Evolutionary conservation across 1,139 yeast genomes (phyloP), one percentile per base, ranked within the genome.

Genomic region (Nakaseomyces bracarensis): DNA sequence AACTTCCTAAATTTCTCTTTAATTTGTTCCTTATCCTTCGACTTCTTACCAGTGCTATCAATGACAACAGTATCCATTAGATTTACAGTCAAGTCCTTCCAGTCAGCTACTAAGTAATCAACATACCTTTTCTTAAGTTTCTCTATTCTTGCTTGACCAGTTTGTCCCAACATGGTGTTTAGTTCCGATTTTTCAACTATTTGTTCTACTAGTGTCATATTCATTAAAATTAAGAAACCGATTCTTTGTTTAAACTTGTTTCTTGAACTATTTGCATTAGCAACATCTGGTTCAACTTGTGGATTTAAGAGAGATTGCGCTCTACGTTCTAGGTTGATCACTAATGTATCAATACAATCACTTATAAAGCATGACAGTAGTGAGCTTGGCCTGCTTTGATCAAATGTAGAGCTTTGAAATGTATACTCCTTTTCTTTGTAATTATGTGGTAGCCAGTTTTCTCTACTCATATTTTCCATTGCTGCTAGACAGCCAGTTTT

Each of bases 1-100:
- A 91, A 89, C 44, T 69, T 75, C 51, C 74, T 75, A 67, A 87
- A 89, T 56, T 85, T 79, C 47, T 91, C 96, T 57, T 91, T 93
- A 45, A 89, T 77, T 44, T 74, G 77, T 41, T 87, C 96, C 48
- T 79, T 77, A 50, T 89, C 95, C 56, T 87, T 89, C 27, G 78
- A 64, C 44, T 70, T 61, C 46, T 68, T 64, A 44, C 69, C 70
- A 5, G 69, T 66, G 40, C 72, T 69, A 28, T 72, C 72, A 18
- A 71, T 70, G 23, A 79, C 76, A 21, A 73, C 72, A 2, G 89
- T 78, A 64, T 80, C 87, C 67, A 89, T 79, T 42, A 89, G 71
- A 43, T 76, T 72, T 21, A 82, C 72, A 5, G 95, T 87, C 19
- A 86, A 79, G 48, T 72, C 72, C 52, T 83, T 82, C 96, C 96